phyloP scores from a whole-genome alignment of 2,329 filamentous ascomycete genomes.

The Neonectria faginata region DNA sequence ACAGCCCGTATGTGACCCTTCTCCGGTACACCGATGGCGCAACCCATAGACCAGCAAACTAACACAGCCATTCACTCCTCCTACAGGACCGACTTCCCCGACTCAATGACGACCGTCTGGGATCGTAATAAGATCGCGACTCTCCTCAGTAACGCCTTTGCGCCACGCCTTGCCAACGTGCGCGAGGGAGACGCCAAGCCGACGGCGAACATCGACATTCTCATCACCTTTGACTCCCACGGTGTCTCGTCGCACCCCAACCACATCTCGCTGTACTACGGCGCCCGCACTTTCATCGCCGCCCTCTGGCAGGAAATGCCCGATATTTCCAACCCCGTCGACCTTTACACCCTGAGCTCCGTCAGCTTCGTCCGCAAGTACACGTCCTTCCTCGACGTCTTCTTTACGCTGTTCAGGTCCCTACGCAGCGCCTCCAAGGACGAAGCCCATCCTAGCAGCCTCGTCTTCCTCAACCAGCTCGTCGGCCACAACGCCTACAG shows the following conservation, averaged over 20 bases:
- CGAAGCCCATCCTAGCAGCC: constrained; percentile 60
- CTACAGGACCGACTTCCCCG: constrained; percentile 74
- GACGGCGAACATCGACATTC: constrained; percentile 75
- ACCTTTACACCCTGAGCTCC: constrained; percentile 85
- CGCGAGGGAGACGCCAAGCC: constrained; percentile 51
- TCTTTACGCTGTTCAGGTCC: constrained; percentile 70
- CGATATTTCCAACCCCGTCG: constrained; percentile 78
- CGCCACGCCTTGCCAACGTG: constrained; percentile 67
- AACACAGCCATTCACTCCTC: constrained; percentile 7
- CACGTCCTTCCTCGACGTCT: constrained; percentile 77
- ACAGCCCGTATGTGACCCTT: constrained; percentile 71
- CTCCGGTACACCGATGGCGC: background rate
- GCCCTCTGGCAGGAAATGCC: constrained; percentile 72
- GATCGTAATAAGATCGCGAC: constrained; percentile 75
- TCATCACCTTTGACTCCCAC: constrained; percentile 88
- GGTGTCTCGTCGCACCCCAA: constrained; percentile 93
- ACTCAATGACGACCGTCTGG: constrained; percentile 89
- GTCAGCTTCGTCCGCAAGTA: constrained; percentile 86
- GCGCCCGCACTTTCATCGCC: constrained; percentile 78
- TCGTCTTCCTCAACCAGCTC: constrained; percentile 80
- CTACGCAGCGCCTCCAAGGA: constrained; percentile 53
- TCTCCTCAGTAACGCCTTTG: constrained; percentile 79
- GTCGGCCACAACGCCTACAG: constrained; percentile 65
- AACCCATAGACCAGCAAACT: constrained; percentile 12
- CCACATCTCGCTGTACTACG: constrained; percentile 89